Evolutionary conservation across 1,284 basidiomycete species (phyloP).

Genomic region (Sanghuangporus baumii): DNA sequence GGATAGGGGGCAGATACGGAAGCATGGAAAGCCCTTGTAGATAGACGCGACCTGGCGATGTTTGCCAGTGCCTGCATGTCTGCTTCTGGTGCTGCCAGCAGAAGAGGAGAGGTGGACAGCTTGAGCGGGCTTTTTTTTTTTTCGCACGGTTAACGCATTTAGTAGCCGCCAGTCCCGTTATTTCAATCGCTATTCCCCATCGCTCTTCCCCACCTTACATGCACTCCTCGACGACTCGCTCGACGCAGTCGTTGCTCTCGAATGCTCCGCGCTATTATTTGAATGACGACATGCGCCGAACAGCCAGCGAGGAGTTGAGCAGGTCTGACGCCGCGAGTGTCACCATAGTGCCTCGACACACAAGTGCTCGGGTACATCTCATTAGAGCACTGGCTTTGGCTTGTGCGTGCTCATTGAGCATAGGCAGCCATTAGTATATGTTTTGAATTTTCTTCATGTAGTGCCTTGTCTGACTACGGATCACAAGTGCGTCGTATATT

Average conservation of each 20-base stretch:
- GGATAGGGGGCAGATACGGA: conserved; percentile 6
- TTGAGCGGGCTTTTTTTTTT: background rate
- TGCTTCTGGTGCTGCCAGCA: background rate
- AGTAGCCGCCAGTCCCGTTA: background rate
- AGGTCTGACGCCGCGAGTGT: background rate
- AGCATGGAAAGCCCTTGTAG: conserved; percentile 7
- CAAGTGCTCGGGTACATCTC: conserved; percentile 35
- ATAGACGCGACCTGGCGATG: background rate
- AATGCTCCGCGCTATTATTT: background rate
- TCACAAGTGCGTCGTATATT: conserved; percentile 57
- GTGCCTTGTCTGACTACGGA: background rate
- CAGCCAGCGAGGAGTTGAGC: background rate
- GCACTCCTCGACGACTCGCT: background rate
- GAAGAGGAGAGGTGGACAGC: background rate
- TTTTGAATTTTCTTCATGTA: background rate
- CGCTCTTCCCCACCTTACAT: background rate
- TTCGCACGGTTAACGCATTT: background rate
- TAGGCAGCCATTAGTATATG: conserved; percentile 74
- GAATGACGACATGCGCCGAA: background rate
- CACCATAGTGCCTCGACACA: background rate
- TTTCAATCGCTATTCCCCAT: background rate
- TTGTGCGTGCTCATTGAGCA: conserved; percentile 68
- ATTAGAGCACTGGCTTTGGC: conserved; percentile 58
- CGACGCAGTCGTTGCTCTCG: conserved; percentile 6
- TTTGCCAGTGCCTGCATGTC: conserved; percentile 5